phyloP scores from a whole-genome alignment of 306 rosid genomes.

The Luffa acutangula region DNA sequence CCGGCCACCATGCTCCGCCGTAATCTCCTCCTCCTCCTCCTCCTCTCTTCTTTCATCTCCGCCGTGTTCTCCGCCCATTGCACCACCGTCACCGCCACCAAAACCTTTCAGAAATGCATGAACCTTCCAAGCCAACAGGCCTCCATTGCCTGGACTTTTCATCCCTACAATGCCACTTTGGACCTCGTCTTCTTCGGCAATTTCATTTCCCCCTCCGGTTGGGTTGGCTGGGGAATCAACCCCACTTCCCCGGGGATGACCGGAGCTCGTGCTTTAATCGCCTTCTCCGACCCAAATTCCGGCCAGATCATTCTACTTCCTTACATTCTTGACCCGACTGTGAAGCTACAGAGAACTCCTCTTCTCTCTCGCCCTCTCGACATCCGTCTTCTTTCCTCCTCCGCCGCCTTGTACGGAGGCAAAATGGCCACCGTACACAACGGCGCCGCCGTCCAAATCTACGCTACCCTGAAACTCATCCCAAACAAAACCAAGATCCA shows the following conservation, averaged over 20 bases:
- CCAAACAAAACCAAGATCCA: constrained; percentile 60
- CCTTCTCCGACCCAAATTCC: constrained; percentile 73
- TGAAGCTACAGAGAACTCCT: constrained; percentile 62
- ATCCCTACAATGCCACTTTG: constrained; percentile 53
- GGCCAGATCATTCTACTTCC: constrained; percentile 74
- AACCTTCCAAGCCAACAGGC: constrained; percentile 83
- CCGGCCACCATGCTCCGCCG: constrained; percentile 23
- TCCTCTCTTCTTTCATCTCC: constrained; percentile 22
- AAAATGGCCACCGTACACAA: constrained; percentile 62
- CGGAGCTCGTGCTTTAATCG: constrained; percentile 66
- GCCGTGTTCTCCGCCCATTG: constrained; percentile 51
- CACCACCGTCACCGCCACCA: constrained; percentile 42
- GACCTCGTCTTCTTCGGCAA: constrained; percentile 74
- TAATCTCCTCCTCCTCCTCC: constrained; percentile 21
- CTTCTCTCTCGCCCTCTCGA: constrained; percentile 85
- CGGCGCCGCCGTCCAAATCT: constrained; percentile 74
- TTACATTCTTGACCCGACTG: constrained; percentile 61
- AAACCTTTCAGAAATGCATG: constrained; percentile 66
- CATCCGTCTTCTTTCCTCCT: constrained; percentile 55
- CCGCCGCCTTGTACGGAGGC: constrained; percentile 56
- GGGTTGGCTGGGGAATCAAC: constrained; percentile 94
- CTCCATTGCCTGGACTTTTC: constrained; percentile 95
- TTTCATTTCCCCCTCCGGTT: constrained; percentile 95
- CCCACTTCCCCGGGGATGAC: constrained; percentile 74
- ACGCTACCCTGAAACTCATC: constrained; percentile 42